Evolutionary conservation across 805 yeast species (phyloP), one percentile per base, ranked within the genome.

Genomic region (Metschnikowia aberdeeniae): DNA sequence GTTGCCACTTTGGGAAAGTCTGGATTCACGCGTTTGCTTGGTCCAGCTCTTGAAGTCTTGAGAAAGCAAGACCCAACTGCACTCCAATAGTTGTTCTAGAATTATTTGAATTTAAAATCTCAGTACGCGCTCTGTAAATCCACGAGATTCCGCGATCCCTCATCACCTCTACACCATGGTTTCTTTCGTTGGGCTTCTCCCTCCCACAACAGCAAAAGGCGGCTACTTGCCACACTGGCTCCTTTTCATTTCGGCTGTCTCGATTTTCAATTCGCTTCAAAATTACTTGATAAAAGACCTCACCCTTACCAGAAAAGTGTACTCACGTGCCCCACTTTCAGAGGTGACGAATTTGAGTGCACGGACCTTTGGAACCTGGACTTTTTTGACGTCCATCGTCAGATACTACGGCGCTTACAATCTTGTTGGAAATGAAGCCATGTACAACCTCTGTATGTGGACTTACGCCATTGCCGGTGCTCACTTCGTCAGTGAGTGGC

Each of bases 281-380:
- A 82, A 93, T 11, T 93, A 90, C 66, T 63, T 79, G 37, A 79
- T 88, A 29, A 61, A 61, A 40, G 93, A 89, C 36, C 73, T 85
- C 26, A 72, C 75, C 26, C 75, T 93, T 43, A 86, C 97, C 2
- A 80, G 85, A 54, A 75, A 81, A 52, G 97, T 93, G 6, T 93
- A 93, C 62, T 84, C 77, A 29, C 43, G 51, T 10, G 65, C 66
- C 13, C 58, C 61, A 6, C 50, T 58, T 3, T 51, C 60, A 7
- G 70, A 69, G 43, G 70, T 71, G 10, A 68, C 73, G 5, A 64
- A 69, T 11, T 72, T 93, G 53, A 81, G 93, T 55, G 96, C 97
- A n/a, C 79, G 99, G 58, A 92, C 99, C 0, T 93, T 93, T 64
- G 99, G 99, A 29, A 93, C 99, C 0, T 93, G 99, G 99, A 93